Evolutionary conservation across 768 basidiomycete species (phyloP), one percentile per base, ranked within the genome.

Genomic region (Fomitopsis pulvina): DNA sequence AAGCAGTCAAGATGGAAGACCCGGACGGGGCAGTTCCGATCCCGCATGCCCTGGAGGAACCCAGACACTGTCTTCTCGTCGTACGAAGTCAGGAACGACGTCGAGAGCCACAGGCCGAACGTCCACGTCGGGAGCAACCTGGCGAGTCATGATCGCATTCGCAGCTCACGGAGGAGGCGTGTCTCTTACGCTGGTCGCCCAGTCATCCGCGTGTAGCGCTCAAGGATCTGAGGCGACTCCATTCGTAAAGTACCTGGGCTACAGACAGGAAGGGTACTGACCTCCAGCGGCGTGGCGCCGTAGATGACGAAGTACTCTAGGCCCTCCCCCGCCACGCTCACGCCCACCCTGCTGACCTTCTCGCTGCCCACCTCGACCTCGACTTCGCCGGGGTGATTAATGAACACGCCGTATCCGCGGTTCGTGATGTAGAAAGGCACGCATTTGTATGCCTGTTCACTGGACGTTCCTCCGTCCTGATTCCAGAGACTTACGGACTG

Each of bases 1-100:
- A 85, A 88, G 59, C 84, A 87, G 59, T 87, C 85, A 34, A 87
- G 61, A 57, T 89, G 85, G 68, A 87, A 83, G 2, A 87, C 84
- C 20, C 83, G 75, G 24, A 87, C 82, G 16, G 71, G 72, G 54
- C 81, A 81, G 48, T 76, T 66, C 28, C 81, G 74, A 21, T 81
- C 71, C 52, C 73, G 64, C 85, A 89, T 87, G 11, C 84, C 85
- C 60, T 84, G 68, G 50, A 89, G 65, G 68, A 87, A 87, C 2
- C 75, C 68, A 4, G 80, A 77, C 14, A 89, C 86, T 0, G 87
- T 87, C 47, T 78, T 71, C 45, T 73, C 76, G 52, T 82, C 83
- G 64, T 78, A 86, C 24, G 76, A 76, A 0, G 87, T 87, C 47
- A 85, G 69, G 72, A 89, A 89, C 0, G 83, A 86, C 2, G 85